These are phyloP conservation scores for Termitomyces sp. DNA, from an alignment of 768 basidiomycete species.

Conservation along the genomic window DNA sequence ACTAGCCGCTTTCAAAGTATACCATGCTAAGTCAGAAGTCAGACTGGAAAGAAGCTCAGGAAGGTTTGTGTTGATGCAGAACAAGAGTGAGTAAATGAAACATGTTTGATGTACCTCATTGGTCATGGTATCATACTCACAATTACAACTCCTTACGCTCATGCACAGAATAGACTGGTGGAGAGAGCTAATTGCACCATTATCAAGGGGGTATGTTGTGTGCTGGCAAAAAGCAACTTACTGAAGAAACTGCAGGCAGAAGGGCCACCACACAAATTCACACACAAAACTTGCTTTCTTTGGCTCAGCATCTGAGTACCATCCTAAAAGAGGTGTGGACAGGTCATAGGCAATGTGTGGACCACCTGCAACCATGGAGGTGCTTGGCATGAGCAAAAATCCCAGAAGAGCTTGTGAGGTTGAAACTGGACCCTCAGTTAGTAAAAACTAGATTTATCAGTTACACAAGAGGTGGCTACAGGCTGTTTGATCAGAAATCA, in stretches of 20 bases:
- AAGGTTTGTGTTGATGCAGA: too few relatives aligned
- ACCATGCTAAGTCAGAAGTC: too few relatives aligned
- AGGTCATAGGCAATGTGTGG: conserved; percentile 14
- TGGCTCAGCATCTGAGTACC: conserved; percentile 10
- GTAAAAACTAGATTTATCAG: neutral
- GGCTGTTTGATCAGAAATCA: too few relatives aligned
- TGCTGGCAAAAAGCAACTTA: neutral
- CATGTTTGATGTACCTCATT: too few relatives aligned
- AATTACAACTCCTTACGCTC: too few relatives aligned
- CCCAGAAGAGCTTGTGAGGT: conserved; percentile 16
- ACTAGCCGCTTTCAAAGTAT: too few relatives aligned
- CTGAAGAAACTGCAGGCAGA: conserved; percentile 4
- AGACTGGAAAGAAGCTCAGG: too few relatives aligned
- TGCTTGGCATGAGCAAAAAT: conserved; percentile 9
- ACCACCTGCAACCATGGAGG: conserved; percentile 20
- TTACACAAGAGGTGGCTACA: too few relatives aligned
- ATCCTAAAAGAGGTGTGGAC: conserved; percentile 16
- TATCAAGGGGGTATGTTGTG: neutral
- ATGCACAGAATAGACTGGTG: conserved; percentile 8
- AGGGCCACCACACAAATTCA: neutral
- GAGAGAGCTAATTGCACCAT: conserved; percentile 7
- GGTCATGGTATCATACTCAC: too few relatives aligned
- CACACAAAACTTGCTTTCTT: conserved; percentile 23
- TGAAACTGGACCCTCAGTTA: conserved; percentile 6
- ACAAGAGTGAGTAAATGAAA: too few relatives aligned